Conservation (phyloP, 2,329 filamentous ascomycete species). For the Paecilomyces formosus region DNA sequence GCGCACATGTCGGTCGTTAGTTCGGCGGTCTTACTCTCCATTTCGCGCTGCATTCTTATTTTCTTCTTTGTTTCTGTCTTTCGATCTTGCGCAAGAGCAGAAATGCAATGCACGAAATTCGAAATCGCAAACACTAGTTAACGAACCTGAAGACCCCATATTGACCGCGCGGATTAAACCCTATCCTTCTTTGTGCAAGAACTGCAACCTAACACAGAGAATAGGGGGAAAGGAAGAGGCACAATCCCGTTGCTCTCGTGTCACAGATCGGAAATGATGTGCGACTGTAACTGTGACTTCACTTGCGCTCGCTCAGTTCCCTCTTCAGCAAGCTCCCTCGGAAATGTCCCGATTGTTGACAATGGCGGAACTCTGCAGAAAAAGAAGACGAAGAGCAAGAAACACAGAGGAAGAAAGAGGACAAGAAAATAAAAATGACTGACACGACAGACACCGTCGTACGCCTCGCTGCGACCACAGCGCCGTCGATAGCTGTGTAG, state of each 20-base stretch:
- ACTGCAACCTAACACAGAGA: no score
- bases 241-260: background rate
- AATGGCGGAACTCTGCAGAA: background rate
- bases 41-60: no score
- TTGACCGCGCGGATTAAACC: background rate
- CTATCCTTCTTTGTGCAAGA: no score
- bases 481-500: background rate
- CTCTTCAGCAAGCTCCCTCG: background rate
- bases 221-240: background rate
- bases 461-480: background rate
- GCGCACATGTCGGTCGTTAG: background rate
- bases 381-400: background rate
- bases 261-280: background rate
- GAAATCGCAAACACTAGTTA: background rate
- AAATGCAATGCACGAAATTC: background rate
- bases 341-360: no score
- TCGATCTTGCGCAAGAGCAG: no score
- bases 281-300: no score
- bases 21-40: background rate
- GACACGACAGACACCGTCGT: background rate
- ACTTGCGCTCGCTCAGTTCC: background rate
- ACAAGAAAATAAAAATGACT: background rate
- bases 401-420: background rate
- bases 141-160: background rate
- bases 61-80: no score